Base-by-base conservation (phyloP, 805 yeast species). In the Candida vartiovaarae region DNA sequence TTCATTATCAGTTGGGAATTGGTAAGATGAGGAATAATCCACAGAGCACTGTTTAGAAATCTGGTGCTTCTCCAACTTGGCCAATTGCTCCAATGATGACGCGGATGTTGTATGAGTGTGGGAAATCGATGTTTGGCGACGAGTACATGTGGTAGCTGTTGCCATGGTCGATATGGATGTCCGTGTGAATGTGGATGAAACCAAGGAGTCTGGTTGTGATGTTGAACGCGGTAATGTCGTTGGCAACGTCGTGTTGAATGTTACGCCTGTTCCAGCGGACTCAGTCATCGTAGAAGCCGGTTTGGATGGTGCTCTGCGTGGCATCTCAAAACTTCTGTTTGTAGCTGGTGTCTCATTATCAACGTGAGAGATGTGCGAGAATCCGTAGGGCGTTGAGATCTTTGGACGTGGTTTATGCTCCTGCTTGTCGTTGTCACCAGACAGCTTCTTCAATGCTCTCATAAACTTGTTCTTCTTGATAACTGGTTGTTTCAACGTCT, bases 341-440 rank as follows among this genome's bases (percentile, higher is more conserved):
- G 39, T 28, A 9, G 33, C 30, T 23, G 28, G 30, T 6, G 28
- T 29, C 33, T 37, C 34, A 15, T 24, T 56, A 40, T 65, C 66
- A 6, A 69, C 63, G 44, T 68, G 72, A 7, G 68, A 63, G 23
- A 68, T 64, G 51, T 68, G 72, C 20, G 62, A 65, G 46, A 68
- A 68, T 4, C 52, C 65, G 44, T 59, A 68, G 2, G 72, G 72
- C 2, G 65, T 60, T 1, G 70, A 65, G 9, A 67, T 67, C 41
- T 56, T 60, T 5, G 45, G 43, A 40, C 49, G 48, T 4, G 37
- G 44, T 41, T 24, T 35, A 9, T 32, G 36, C 40, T n/a, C n/a
- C 34, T 26, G 10, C 37, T 27, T 30, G 9, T 25, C 42, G 35
- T 23, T 24, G 7, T 54, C 43, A 28, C 52, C 47, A n/a, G 65